Conservation (phyloP, 768 basidiomycete genomes). For the Hypholoma fasciculare region DNA sequence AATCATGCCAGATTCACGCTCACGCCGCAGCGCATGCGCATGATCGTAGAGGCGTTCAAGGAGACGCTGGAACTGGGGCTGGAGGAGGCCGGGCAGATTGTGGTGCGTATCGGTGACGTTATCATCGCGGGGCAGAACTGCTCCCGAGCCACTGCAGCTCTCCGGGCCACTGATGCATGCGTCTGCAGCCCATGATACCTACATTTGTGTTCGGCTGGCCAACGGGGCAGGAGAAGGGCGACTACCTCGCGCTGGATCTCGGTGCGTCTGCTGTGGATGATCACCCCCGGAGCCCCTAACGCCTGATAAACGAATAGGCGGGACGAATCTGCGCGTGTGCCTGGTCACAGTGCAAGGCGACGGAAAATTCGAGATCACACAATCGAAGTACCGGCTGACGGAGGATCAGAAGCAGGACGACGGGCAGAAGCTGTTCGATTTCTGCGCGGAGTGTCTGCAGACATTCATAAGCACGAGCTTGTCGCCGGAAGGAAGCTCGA, state of each 20-base stretch:
- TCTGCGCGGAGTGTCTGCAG: constrained; percentile 92
- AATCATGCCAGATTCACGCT: constrained; percentile 65
- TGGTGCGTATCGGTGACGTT: constrained; percentile 59
- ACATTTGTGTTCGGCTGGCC: constrained; percentile 98
- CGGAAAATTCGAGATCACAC: constrained; percentile 97
- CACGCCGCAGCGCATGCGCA: constrained; percentile 90
- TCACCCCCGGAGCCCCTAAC: not conserved
- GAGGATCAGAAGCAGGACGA: constrained; percentile 99
- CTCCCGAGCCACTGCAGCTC: constrained; percentile 5
- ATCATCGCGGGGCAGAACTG: not conserved
- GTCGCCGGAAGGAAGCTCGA: constrained; percentile 46
- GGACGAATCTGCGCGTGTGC: constrained; percentile 98
- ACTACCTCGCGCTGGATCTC: constrained; percentile 88
- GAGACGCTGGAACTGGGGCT: constrained; percentile 89
- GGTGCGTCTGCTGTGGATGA: constrained; percentile 44
- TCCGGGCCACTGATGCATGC: not conserved
- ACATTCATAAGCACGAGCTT: constrained; percentile 82
- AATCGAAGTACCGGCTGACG: constrained; percentile 94
- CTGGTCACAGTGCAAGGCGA: constrained; percentile 89
- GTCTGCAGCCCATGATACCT: constrained; percentile 85
- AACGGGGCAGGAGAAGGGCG: constrained; percentile 83
- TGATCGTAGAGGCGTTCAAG: constrained; percentile 96
- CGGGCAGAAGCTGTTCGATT: constrained; percentile 95
- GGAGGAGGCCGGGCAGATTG: constrained; percentile 77
- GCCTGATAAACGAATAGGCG: constrained; percentile 46